Base-by-base conservation (phyloP, 208 protist genomes). In the Balamuthia mandrillaris region DNA sequence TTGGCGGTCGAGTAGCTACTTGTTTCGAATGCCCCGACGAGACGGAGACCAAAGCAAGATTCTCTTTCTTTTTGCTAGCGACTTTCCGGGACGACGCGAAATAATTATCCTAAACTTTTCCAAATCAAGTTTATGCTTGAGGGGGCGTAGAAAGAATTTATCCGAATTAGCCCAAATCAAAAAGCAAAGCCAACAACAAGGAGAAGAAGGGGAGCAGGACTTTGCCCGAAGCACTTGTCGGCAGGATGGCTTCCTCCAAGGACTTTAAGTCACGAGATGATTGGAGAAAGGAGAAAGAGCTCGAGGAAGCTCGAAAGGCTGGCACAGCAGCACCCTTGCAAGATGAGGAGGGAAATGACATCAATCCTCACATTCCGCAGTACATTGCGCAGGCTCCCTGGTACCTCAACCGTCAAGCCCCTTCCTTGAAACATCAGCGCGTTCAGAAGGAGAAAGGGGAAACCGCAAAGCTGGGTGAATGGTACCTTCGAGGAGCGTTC, bases 281-380 rank as follows among this genome's bases (percentile, higher is more conserved):
- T 44, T 93, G 58, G 47, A 72, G 84, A n/a, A 92, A 94, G 79
- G 72, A 65, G 58, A 92, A 96, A 44, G 93, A 96, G 87, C 89
- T 97, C 18, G 95, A 97, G 7, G 95, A 96, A 63, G 93, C 95
- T 18, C 90, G 95, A 61, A 97, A 94, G 84, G 85, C 85, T 33
- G 91, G 93, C 78, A 90, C 86, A 41, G 79, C 83, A 54, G 60
- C 85, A 61, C 56, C 87, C 12, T 79, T 91, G 7, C 6, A 79
- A 7, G 91, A 91, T 68, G 91, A 91, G 27, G 88, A 93, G 21
- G 92, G 93, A 31, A 92, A 86, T 27, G 88, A 91, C 61, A 97
- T 96, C 81, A 99, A 99, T 93, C 97, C 98, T 33, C 98, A 99
- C 90, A 98, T 99, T 29, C 98, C 98, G 9, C 92, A 98, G 88